Evolutionary conservation across 768 basidiomycete species (phyloP), one percentile per base, ranked within the genome.

Genomic region (Sporobolomyces phaffii): DNA sequence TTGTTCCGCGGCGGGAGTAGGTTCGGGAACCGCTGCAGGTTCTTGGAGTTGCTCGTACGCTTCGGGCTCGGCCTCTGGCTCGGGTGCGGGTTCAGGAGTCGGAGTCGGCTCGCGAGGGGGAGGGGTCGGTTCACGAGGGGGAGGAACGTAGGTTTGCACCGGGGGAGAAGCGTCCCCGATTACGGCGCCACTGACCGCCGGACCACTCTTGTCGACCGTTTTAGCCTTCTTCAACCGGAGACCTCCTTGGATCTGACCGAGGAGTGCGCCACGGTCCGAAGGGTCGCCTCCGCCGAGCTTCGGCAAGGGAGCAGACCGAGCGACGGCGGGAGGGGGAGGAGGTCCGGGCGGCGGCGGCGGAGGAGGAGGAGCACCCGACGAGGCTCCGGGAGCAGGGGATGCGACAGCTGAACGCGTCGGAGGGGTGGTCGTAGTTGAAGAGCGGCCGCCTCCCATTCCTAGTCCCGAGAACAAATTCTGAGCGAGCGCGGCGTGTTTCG

Each of bases 191-290:
- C 87, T 83, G 20, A 86, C 80, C 0, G 82, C 77, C 6, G 87
- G 84, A 0, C 76, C 85, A 70, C 89, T 90, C 74, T 88, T 86
- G 76, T 97, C 94, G 56, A 87, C 84, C 0, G 93, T 98, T 67
- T 84, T 82, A 1, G 89, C 79, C 75, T 89, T 89, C 59, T 82
- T 82, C 69, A 99, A 79, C 65, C 81, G 83, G 52, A 83, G 78
- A 1, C 80, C 80, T 3, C 91, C 91, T 17, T 91, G 87, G 68
- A 99, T 98, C 11, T 90, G 85, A 24, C 79, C 77, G 73, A 99
- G 77, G 20, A 99, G 79, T 0, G 87, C 90, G 64, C 81, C 79
- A 29, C 84, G 81, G 51, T 76, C 78, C 3, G 74, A 77, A 0
- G 78, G 73, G 1, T 76, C 79, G 67, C 85, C 85, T 7, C 83